Conservation (phyloP, 768 basidiomycete genomes). For the Strobilomyces dryophilus region DNA sequence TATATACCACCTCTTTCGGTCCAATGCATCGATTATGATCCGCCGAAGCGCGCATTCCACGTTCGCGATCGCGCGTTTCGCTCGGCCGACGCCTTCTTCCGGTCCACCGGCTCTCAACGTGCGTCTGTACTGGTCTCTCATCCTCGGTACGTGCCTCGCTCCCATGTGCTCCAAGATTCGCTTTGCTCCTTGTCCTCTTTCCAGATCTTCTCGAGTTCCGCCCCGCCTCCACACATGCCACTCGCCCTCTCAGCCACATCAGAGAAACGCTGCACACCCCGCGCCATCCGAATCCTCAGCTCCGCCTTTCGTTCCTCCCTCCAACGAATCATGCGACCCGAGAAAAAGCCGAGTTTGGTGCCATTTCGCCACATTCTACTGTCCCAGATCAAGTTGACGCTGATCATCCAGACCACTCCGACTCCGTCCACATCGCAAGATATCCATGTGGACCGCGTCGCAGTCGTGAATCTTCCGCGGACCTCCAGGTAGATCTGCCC, state of each 20-base stretch:
- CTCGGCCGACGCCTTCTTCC: conserved; percentile 12
- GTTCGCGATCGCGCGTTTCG: conserved; percentile 15
- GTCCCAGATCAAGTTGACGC: conserved; percentile 19
- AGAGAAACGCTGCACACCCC: not conserved
- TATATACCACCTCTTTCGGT: conserved; percentile 4
- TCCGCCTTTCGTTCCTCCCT: not conserved
- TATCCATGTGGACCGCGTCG: conserved; percentile 28
- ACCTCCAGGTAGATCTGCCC: conserved; percentile 25
- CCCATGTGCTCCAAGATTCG: conserved; percentile 31
- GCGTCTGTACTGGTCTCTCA: conserved; percentile 6
- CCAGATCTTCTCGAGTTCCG: conserved; percentile 25
- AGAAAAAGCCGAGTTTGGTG: conserved; percentile 17
- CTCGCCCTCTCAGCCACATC: conserved; percentile 1
- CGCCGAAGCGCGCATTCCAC: conserved; percentile 20
- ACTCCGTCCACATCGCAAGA: conserved; percentile 30
- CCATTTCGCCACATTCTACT: conserved; percentile 17
- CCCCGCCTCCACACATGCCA: conserved; percentile 18
- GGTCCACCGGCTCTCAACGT: conserved; percentile 9
- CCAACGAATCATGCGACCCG: conserved; percentile 12
- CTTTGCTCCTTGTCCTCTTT: conserved; percentile 11
- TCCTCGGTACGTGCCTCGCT: conserved; percentile 18
- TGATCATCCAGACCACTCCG: conserved; percentile 27
- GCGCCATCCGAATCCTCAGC: conserved; percentile 5
- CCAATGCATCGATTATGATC: conserved; percentile 14
- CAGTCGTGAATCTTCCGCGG: conserved; percentile 31